Evolutionary conservation across 1,284 basidiomycete genomes (phyloP).

Genomic region (Boletellus sp.): DNA sequence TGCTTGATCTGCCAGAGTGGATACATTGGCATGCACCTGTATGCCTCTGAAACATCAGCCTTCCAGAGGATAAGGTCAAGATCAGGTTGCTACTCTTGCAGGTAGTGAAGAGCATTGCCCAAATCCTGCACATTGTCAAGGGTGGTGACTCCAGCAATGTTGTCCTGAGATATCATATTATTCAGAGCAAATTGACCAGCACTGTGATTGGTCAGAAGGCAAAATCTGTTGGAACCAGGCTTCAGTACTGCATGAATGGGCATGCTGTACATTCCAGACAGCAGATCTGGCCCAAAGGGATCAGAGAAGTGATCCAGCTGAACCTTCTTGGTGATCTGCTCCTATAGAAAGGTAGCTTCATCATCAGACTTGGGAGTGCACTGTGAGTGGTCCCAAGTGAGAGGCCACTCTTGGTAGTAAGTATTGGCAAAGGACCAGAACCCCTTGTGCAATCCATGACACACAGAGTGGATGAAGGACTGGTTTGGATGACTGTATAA

Average conservation of each 20-base stretch:
- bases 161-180: constrained; percentile 28
- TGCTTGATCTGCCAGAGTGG: constrained; percentile 44
- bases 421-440: constrained; percentile 1
- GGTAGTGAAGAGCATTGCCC: constrained; percentile 15
- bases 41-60: constrained; percentile 39
- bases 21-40: constrained; percentile 36
- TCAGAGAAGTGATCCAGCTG: constrained; percentile 33
- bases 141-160: constrained; percentile 16
- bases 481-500: constrained; percentile 26
- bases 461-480: constrained; percentile 33
- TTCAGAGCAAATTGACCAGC: constrained; percentile 35
- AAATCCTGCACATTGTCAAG: constrained; percentile 31
- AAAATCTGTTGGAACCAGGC: constrained; percentile 33
- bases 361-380: background rate
- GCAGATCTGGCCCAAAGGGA: constrained; percentile 35
- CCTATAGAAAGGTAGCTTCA: background rate
- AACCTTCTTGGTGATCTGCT: constrained; percentile 35
- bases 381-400: background rate
- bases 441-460: background rate
- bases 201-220: constrained; percentile 40
- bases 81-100: constrained; percentile 1
- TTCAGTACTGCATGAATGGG: constrained; percentile 43
- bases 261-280: constrained; percentile 45
- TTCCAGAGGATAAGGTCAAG: constrained; percentile 24
- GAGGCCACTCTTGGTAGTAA: background rate